phyloP scores from a whole-genome alignment of 2,329 filamentous ascomycete species.

The Pseudohalonectria lignicola region DNA sequence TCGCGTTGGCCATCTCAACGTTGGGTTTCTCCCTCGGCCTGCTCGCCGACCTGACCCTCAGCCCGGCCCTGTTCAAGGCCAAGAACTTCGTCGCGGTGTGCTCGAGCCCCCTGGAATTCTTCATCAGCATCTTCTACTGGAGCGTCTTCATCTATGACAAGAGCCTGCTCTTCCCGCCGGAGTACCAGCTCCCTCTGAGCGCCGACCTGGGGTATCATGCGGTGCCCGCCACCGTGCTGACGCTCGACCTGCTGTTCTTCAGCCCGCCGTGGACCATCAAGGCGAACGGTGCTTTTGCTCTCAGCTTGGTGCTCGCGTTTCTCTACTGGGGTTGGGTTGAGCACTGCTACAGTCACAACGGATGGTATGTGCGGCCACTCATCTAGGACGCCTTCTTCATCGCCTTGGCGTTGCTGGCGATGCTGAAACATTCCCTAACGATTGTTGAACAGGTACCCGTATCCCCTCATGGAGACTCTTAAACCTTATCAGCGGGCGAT shows the following conservation, averaged over 20 bases:
- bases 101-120: conserved; percentile 57
- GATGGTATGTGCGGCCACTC: too few relatives aligned
- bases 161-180: conserved; percentile 38
- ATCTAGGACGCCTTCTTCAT: too few relatives aligned
- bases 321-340: conserved; percentile 72
- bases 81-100: conserved; percentile 60
- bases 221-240: conserved; percentile 53
- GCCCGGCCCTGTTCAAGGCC: conserved; percentile 42
- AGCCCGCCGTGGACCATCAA: conserved; percentile 63
- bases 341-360: conserved; percentile 61
- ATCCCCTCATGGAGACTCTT: conserved; percentile 69
- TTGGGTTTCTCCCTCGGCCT: conserved; percentile 51
- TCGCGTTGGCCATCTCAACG: conserved; percentile 52
- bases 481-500: conserved; percentile 52
- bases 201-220: conserved; percentile 55
- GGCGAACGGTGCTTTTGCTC: conserved; percentile 43
- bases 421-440: too few relatives aligned
- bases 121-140: conserved; percentile 68
- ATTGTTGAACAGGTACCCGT: conserved; percentile 81
- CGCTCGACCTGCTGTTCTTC: conserved; percentile 54
- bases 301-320: conserved; percentile 50
- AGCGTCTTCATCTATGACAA: conserved; percentile 48
- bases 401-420: too few relatives aligned
- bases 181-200: conserved; percentile 40
- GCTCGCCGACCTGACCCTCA: conserved; percentile 53